Percentiles rank a stretch among this genome's conserved stretches.
Conservation (phyloP, 768 basidiomycete species). For the Vishniacozyma victoriae region DNA sequence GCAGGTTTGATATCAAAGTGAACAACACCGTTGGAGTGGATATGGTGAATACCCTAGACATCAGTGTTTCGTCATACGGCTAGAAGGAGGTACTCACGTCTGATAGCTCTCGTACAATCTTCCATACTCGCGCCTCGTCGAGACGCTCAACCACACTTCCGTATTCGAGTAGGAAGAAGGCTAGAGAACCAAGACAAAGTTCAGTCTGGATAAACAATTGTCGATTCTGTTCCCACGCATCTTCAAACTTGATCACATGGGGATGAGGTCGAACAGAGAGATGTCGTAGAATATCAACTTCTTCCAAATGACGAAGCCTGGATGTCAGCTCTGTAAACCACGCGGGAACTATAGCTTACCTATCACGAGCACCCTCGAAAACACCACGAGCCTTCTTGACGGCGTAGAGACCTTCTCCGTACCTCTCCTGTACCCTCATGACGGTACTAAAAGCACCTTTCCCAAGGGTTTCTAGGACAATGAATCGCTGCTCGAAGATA, state of each 20-base stretch:
- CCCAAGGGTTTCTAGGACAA: constrained; percentile 76
- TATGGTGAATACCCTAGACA: constrained; percentile 75
- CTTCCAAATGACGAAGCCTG: constrained; percentile 73
- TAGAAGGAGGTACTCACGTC: constrained; percentile 58
- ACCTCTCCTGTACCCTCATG: constrained; percentile 56
- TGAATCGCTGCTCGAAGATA: constrained; percentile 72
- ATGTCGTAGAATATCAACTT: constrained; percentile 84
- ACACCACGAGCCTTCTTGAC: constrained; percentile 83
- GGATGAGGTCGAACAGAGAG: constrained; percentile 51
- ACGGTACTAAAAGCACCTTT: constrained; percentile 92
- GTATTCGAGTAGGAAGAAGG: constrained; percentile 85
- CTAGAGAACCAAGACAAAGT: constrained; percentile 88
- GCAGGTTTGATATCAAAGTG: constrained; percentile 97
- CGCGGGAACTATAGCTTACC: constrained; percentile 53
- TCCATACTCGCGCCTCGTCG: constrained; percentile 94
- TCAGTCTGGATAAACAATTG: constrained; percentile 89
- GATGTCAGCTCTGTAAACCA: background rate
- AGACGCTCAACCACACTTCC: constrained; percentile 67
- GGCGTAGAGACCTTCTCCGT: constrained; percentile 57
- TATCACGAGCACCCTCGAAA: constrained; percentile 83
- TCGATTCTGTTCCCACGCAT: constrained; percentile 95
- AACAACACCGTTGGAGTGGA: constrained; percentile 81
- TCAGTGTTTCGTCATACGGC: background rate
- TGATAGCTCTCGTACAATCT: constrained; percentile 84
- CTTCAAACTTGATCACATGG: constrained; percentile 80